Evolutionary conservation across 78 protist species (phyloP), one percentile per base, ranked within the genome.

Genomic region (Dictyostelium brefeldianum): DNA sequence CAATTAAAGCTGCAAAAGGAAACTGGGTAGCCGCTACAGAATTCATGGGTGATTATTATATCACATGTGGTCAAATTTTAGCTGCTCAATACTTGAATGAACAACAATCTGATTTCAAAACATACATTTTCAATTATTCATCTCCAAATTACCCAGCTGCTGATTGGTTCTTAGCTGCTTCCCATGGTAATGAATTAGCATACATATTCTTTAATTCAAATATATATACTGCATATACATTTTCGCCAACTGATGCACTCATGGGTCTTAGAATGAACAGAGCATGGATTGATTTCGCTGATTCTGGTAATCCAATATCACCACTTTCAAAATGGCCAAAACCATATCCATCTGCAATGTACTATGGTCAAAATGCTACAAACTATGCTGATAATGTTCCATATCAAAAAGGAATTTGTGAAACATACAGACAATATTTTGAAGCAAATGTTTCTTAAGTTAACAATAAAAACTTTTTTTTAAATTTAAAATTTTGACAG

Each of bases 31-130:
- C 83, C 41, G 92, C 53, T 18, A 4, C 89, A 20, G 90, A 91
- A 53, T 91, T 91, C 89, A 67, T 91, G 53, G 95, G 83, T 50
- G 95, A 91, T 77, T 91, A 91, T 31, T 91, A 83, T 83, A 79
- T 91, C 17, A 81, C 15, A 8, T 91, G 95, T 43, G 95, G 95
- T 43, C 65, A 78, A 0, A 75, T 91, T 10, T 25, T 82, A 36
- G 81, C 81, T 29, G 41, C 95, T 27, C 62, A 81, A 43, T 91
- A 87, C 83, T 56, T 87, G 1, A 46, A 41, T 54, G 29, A 27
- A 1, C n/a, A 11, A 50, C 6, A 54, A 14, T 18, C 27, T 11
- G 22, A 25, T 18, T 77, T 77, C 48, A 87, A 77, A 18, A 59
- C 50, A 8, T 87, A 77, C 43, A 87, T 87, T 54, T 87, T 77